Percentiles rank a stretch among this genome's conserved stretches.
Evolutionary conservation across 2,329 filamentous ascomycete species (phyloP).

Genomic region (Geosmithia putterillii): DNA sequence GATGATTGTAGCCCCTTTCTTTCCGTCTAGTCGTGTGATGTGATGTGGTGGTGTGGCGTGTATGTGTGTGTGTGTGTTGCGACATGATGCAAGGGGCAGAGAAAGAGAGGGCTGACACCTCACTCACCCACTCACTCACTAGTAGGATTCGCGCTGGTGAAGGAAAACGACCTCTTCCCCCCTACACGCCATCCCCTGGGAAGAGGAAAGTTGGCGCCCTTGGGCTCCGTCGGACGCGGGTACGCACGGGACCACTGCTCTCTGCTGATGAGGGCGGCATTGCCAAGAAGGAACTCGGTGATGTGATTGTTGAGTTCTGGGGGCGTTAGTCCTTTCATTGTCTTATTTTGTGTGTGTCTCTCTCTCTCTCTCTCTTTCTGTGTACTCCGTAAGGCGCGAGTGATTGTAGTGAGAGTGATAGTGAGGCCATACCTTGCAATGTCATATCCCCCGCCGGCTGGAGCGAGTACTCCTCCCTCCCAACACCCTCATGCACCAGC

Average conservation of each 20-base stretch:
- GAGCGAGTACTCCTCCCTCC: not conserved
- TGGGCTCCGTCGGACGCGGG: not conserved
- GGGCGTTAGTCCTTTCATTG: no score
- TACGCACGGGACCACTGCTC: not conserved
- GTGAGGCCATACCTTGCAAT: not conserved
- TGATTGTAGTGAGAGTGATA: not conserved
- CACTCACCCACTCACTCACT: no score
- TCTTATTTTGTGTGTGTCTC: not conserved
- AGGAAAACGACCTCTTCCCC: not conserved
- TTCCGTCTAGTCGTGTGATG: not conserved
- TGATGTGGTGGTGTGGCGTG: no score
- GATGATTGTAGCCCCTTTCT: not conserved
- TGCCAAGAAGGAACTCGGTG: not conserved
- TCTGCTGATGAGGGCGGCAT: not conserved
- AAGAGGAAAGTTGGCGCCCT: not conserved
- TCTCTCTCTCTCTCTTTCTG: not conserved
- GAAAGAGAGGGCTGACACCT: no score
- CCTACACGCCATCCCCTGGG: not conserved
- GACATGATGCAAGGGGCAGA: not conserved
- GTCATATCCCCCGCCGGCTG: slow-evolving; percentile 2
- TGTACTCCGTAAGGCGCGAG: no score
- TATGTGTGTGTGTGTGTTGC: not conserved
- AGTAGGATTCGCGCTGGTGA: no score
- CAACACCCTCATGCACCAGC: slow-evolving; percentile 1
- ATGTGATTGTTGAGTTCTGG: slow-evolving; percentile 1